Evolutionary conservation across 2,329 filamentous ascomycete genomes (phyloP), one percentile per base, ranked within the genome.

Genomic region (Talaromyces sp.): DNA sequence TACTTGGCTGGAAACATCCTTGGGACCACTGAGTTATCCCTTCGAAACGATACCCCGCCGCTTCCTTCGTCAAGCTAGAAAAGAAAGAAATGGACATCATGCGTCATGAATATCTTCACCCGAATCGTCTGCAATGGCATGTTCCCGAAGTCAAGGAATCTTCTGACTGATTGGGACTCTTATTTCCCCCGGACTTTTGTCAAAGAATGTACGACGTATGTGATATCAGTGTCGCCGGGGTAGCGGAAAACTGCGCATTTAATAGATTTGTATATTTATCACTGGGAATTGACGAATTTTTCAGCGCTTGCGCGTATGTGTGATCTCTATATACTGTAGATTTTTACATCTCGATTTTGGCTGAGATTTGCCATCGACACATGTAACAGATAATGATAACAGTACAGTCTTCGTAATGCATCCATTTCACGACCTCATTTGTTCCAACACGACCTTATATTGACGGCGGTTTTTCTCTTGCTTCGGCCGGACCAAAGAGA

Each of bases 1-100:
- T 97, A 63, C 74, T 99, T 68, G 94, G 94, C 73, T 91, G 86
- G 88, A 97, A 91, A 80, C 94, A 97, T 77, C 94, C 91, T 64
- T 97, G 91, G 91, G 92, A 97, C 67, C 91, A 96, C 78, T 96
- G 80, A 59, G 19, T 35, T 25, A 40, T 51, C 52, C 50, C 57
- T 19, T 31, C 25, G 33, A 22, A 56, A 22, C 45, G 43, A 56
- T 40, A 50, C 41, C 45, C 13, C 25, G 25, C 35, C 36, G 36
- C 43, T 11, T 56, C 33, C 21, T 28, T n/a, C 35, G 35, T 39
- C 35, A 39, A 39, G 4, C 22, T 8, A 17, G 35, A 11, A 31
- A 39, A 22, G 46, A 22, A n/a, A 37, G 10, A 22, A 15, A 9
- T 10, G 35, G 48, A 28, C 19, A 25, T 10, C 15, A 11, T 31